These are phyloP conservation scores for Phlebiopsis gigantea DNA, from an alignment of 768 basidiomycete genomes.

Conservation along the genomic window DNA sequence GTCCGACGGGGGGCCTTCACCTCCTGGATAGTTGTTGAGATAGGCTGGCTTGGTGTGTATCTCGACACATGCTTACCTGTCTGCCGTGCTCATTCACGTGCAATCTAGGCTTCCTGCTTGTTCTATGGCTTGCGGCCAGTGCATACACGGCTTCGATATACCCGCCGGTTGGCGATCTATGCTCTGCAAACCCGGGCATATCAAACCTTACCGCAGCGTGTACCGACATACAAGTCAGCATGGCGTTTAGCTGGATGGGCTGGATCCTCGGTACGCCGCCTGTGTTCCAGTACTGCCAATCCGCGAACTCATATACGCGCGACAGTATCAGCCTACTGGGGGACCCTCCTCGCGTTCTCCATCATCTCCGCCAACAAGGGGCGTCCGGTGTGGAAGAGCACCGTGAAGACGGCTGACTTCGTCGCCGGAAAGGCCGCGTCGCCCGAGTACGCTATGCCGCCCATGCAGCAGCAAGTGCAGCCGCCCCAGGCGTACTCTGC, in stretches of 20 bases:
- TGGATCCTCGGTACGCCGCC: neutral
- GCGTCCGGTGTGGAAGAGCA: constrained; percentile 5
- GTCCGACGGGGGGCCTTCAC: constrained; percentile 25
- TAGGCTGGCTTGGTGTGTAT: constrained; percentile 21
- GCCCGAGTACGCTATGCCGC: neutral
- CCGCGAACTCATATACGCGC: neutral
- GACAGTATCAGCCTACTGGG: constrained; percentile 7
- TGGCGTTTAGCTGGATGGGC: constrained; percentile 6
- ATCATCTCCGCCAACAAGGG: constrained; percentile 3
- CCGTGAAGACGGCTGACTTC: constrained; percentile 5
- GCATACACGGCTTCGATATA: constrained; percentile 16
- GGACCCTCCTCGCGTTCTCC: constrained; percentile 3
- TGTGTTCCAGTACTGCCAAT: neutral
- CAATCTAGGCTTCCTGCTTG: constrained; percentile 21
- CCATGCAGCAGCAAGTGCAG: neutral
- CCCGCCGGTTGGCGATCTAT: constrained; percentile 5
- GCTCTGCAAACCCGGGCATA: constrained; percentile 10
- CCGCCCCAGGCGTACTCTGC: neutral
- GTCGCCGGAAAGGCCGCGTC: neutral
- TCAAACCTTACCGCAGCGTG: constrained; percentile 17
- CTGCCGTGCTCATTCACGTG: neutral
- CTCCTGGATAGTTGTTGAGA: constrained; percentile 26
- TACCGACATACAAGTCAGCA: constrained; percentile 9
- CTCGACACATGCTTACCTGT: neutral
- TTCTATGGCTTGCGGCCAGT: constrained; percentile 26